Evolutionary conservation across 2,329 filamentous ascomycete genomes (phyloP), one percentile per base, ranked within the genome.

Genomic region (Lecanicillium sp.): DNA sequence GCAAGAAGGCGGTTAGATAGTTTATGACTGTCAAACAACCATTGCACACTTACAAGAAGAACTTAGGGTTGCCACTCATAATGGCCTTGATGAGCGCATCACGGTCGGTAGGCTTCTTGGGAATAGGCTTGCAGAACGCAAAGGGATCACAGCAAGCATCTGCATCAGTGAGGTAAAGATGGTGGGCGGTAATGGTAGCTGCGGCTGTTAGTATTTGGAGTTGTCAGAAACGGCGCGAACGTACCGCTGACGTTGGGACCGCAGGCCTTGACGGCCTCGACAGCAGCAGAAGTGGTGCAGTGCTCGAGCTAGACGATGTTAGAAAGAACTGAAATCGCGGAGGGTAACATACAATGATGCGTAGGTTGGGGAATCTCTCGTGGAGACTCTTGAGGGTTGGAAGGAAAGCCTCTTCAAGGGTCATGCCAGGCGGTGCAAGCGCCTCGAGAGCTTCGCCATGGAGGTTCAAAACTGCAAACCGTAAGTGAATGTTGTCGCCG

Each of bases 121-220:
- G 77, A 22, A 84, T 86, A 70, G 70, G 81, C 77, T 74, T 90
- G 80, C 54, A 88, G 73, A 89, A 94, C 53, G 60, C 60, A 37
- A 65, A 59, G 19, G 53, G 52, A 15, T 78, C 76, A 67, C 81
- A 83, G 41, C 63, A 62, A 43, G 63, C 67, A 50, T 88, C 80
- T 51, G 92, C 83, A 13, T 85, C 78, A 11, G 83, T 86, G 22
- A 95, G 71, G 48, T 77, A 87, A 16, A 94, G 68, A 53, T 95
- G 88, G 54, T 95, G 88, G 3, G 86, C 85, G 0, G 88, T 95
- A 48, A 94, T 87, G 9, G 85, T 90, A 4, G 73, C 81, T 59
- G 44, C 31, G 16, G 9, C 6, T 9, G 19, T 25, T 13, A 38
- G 39, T 14, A 14, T 42, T 34, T 29, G 4, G 20, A 30, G 12